Conservation (phyloP, 2,329 filamentous ascomycete genomes). For the Lojkania enalia region DNA sequence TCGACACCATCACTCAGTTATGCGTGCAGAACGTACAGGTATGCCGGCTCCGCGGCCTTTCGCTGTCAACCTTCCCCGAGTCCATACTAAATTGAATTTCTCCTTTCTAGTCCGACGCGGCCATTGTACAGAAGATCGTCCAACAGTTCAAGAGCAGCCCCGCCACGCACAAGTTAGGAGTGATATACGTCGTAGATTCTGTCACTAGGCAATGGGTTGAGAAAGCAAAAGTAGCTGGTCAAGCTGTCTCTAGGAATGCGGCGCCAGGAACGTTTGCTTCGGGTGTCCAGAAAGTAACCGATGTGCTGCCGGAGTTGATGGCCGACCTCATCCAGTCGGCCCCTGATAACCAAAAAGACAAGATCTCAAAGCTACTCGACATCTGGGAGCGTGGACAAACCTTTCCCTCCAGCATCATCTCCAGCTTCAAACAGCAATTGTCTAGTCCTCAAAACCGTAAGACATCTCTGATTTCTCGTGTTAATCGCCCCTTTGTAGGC, state of each 20-base stretch:
- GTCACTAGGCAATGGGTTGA: constrained; percentile 99
- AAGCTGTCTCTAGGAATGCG: constrained; percentile 75
- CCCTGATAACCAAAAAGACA: constrained; percentile 94
- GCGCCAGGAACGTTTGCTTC: constrained; percentile 92
- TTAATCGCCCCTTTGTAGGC: background rate
- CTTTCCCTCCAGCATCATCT: constrained; percentile 79
- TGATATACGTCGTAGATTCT: constrained; percentile 99
- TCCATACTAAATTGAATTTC: constrained; percentile 31
- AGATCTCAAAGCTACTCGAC: constrained; percentile 91
- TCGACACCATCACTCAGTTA: constrained; percentile 80
- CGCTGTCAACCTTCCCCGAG: constrained; percentile 12
- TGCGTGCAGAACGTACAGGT: constrained; percentile 65
- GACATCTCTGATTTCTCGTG: constrained; percentile 43
- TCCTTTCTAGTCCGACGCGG: constrained; percentile 77
- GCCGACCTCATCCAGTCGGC: constrained; percentile 89
- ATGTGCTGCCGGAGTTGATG: constrained; percentile 91
- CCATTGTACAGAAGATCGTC: constrained; percentile 93
- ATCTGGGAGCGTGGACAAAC: constrained; percentile 98
- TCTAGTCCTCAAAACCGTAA: constrained; percentile 67
- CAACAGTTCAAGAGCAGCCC: constrained; percentile 96
- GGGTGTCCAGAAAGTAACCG: constrained; percentile 94
- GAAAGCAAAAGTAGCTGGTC: constrained; percentile 83
- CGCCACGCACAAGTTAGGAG: constrained; percentile 94
- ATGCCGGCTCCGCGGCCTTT: constrained; percentile 24
- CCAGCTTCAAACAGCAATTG: constrained; percentile 81